Conservation (phyloP, 2,329 filamentous ascomycete genomes). For the Fusarium incarnatum region DNA sequence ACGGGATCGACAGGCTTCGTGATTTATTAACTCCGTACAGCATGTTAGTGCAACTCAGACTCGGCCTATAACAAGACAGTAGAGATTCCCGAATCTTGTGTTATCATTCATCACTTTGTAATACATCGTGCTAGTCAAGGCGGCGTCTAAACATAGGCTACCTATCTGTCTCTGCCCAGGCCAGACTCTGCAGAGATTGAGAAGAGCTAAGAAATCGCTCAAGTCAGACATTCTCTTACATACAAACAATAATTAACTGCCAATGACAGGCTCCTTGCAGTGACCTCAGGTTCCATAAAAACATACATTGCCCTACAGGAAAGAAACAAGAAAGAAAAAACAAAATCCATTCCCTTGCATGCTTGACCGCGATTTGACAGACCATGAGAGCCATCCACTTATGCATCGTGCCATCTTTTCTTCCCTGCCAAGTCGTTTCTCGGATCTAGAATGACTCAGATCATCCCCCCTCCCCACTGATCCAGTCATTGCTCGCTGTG, state of each 20-base stretch:
- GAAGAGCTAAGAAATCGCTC: background rate
- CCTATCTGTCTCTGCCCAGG: background rate
- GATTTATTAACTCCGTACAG: background rate
- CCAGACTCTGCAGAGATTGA: background rate
- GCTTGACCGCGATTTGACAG: slow-evolving; percentile 28
- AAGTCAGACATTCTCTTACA: slow-evolving; percentile 14
- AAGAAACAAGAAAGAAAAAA: slow-evolving; percentile 5
- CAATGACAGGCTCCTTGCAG: slow-evolving; percentile 18
- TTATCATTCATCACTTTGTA: slow-evolving; percentile 14
- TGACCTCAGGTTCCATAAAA: slow-evolving; percentile 5
- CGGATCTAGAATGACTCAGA: slow-evolving; percentile 32
- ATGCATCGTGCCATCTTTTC: slow-evolving; percentile 22
- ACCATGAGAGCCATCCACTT: slow-evolving; percentile 2
- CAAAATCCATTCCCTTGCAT: slow-evolving; percentile 9
- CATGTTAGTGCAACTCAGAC: slow-evolving; percentile 27
- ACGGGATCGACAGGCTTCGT: slow-evolving; percentile 18
- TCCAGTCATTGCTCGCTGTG: background rate
- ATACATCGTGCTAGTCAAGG: background rate
- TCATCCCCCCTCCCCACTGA: slow-evolving; percentile 1
- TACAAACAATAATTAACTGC: background rate
- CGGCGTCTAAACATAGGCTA: background rate
- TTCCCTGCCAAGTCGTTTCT: slow-evolving; percentile 14
- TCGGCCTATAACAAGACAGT: slow-evolving; percentile 7
- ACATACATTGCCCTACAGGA: background rate
- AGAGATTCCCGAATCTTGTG: slow-evolving; percentile 11